These are phyloP conservation scores for Macrocybe gigantea DNA, from an alignment of 768 basidiomycete genomes.

Conservation along the genomic window DNA sequence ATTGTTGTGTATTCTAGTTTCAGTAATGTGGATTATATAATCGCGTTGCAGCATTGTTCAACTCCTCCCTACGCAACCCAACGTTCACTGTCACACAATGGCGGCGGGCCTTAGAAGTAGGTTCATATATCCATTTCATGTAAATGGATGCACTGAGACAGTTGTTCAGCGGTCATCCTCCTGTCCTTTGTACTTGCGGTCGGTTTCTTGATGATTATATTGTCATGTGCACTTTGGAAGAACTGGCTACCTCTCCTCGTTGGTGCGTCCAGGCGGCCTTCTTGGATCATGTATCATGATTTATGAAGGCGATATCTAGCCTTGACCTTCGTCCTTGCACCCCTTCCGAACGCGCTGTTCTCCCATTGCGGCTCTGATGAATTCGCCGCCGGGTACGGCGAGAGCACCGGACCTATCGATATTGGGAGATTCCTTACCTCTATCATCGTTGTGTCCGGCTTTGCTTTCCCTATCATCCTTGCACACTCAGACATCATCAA, in stretches of 20 bases:
- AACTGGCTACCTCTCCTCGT: slow-evolving; percentile 98
- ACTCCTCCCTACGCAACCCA: too few relatives aligned
- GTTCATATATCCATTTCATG: slow-evolving; percentile 13
- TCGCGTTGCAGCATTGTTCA: too few relatives aligned
- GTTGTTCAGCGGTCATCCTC: slow-evolving; percentile 77
- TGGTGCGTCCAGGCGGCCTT: slow-evolving; percentile 47
- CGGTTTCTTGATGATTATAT: slow-evolving; percentile 96
- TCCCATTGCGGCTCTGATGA: slow-evolving; percentile 91
- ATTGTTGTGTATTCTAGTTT: too few relatives aligned
- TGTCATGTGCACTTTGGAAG: slow-evolving; percentile 91
- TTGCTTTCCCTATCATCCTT: slow-evolving; percentile 87
- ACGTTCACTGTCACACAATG: slow-evolving; percentile 27
- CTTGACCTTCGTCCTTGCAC: slow-evolving; percentile 90
- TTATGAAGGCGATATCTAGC: slow-evolving; percentile 39
- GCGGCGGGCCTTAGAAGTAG: slow-evolving; percentile 68
- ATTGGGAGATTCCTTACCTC: slow-evolving; percentile 94
- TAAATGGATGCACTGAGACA: not conserved
- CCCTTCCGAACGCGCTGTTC: slow-evolving; percentile 91
- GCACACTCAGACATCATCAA: slow-evolving; percentile 88
- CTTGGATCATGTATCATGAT: too few relatives aligned
- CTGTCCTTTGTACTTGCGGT: slow-evolving; percentile 96
- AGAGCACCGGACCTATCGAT: slow-evolving; percentile 68
- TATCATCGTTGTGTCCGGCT: slow-evolving; percentile 86
- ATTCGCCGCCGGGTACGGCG: slow-evolving; percentile 42
- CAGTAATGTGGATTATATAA: too few relatives aligned